Conservation (phyloP, 108 stramenopile species). For the Fragilariopsis cylindrus region DNA sequence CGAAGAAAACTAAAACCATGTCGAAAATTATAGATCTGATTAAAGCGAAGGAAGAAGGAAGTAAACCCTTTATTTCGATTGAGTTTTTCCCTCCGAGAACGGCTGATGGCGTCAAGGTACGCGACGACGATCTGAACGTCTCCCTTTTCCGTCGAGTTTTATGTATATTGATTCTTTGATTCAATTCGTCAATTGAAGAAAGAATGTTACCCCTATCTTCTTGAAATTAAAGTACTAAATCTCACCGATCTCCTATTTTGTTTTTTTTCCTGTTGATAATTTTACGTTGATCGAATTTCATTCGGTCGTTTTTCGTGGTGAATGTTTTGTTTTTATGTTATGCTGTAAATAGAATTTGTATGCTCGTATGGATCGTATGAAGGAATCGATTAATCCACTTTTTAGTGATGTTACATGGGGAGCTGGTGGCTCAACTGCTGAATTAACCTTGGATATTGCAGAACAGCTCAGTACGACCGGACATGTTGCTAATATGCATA, state of each 20-base stretch:
- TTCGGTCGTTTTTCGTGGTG: neutral
- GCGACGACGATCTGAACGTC: slow-evolving; percentile 6
- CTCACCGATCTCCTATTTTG: neutral
- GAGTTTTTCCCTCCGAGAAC: slow-evolving; percentile 99
- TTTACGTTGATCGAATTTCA: neutral
- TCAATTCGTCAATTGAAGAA: neutral
- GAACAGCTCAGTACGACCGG: slow-evolving; percentile 81
- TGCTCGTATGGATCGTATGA: slow-evolving; percentile 94
- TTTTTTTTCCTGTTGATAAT: neutral
- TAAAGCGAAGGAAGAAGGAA: slow-evolving; percentile 42
- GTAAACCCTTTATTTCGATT: slow-evolving; percentile 82
- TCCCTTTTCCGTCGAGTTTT: neutral
- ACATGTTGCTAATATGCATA: slow-evolving; percentile 97
- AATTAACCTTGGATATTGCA: slow-evolving; percentile 92
- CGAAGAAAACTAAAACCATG: neutral
- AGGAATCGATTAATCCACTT: slow-evolving; percentile 74
- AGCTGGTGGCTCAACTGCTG: slow-evolving; percentile 98
- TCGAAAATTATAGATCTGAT: slow-evolving; percentile 86
- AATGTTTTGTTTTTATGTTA: no score
- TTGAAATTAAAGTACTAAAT: neutral
- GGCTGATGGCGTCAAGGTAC: slow-evolving; percentile 88
- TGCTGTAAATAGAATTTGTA: slow-evolving; percentile 77
- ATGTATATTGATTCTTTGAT: neutral
- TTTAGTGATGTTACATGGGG: slow-evolving; percentile 99
- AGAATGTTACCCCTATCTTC: neutral